These are phyloP conservation scores for Solanum commersonii DNA, from an alignment of 257 asterid genomes.

Conservation along the genomic window DNA sequence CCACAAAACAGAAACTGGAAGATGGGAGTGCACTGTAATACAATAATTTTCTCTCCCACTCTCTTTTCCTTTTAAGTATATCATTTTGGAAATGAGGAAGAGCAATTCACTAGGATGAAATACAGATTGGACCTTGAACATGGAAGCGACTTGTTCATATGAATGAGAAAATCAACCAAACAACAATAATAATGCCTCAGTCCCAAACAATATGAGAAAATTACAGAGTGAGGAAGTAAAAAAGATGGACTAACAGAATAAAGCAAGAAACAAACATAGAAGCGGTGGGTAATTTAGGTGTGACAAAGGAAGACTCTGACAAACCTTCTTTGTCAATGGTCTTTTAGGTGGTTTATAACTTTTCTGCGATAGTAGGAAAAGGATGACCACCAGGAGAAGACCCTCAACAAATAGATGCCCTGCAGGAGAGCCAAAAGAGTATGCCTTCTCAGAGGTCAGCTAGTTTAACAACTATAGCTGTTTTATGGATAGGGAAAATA, in stretches of 20 bases:
- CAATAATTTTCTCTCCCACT: background rate
- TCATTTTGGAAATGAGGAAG: background rate
- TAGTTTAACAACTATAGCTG: background rate
- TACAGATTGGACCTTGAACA: background rate
- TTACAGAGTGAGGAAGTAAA: background rate
- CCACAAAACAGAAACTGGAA: background rate
- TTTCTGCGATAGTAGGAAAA: slow-evolving; percentile 73
- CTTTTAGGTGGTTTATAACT: slow-evolving; percentile 98
- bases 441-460: background rate
- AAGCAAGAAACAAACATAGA: background rate
- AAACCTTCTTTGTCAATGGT: slow-evolving; percentile 82
- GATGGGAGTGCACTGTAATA: background rate
- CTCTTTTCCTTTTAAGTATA: background rate
- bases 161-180: background rate
- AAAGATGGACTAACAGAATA: background rate
- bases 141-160: background rate
- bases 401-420: slow-evolving; percentile 96
- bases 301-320: background rate
- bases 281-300: background rate
- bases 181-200: background rate
- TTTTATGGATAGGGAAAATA: slow-evolving; percentile 6
- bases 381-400: slow-evolving; percentile 75
- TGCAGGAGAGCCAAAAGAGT: slow-evolving; percentile 13
- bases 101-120: background rate
- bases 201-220: background rate